phyloP scores from a whole-genome alignment of 176 grass and related monocot species.

The Raddia guianensis region DNA sequence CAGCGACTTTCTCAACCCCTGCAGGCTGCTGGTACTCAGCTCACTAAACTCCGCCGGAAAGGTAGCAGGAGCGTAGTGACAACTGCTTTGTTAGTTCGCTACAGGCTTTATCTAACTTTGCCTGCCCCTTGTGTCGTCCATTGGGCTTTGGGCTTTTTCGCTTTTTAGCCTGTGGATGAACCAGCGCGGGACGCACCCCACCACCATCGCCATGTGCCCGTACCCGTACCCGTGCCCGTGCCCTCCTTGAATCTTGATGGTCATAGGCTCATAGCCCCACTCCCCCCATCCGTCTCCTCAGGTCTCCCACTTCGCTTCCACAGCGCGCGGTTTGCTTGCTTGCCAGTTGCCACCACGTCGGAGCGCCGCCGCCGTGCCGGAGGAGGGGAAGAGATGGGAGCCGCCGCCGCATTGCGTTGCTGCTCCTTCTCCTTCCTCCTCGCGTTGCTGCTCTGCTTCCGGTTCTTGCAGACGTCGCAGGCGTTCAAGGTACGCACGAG shows the following conservation, averaged over 20 bases:
- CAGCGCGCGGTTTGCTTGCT: neutral
- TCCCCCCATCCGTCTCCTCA: too few relatives aligned
- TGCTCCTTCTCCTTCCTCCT: constrained; percentile 1
- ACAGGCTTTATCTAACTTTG: constrained; percentile 31
- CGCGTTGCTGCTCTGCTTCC: constrained; percentile 36
- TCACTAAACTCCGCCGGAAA: neutral
- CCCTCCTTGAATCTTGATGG: constrained; percentile 23
- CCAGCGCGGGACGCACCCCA: neutral
- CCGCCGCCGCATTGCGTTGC: neutral
- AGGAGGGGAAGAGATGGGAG: constrained; percentile 22
- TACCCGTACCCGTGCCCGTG: neutral
- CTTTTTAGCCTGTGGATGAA: neutral
- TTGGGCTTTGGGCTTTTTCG: constrained; percentile 10
- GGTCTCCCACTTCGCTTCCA: neutral
- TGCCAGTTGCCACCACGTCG: neutral
- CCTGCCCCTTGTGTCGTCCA: neutral
- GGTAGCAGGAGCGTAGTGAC: too few relatives aligned
- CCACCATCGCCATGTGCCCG: constrained; percentile 19
- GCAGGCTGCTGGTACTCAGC: too few relatives aligned
- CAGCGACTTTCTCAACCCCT: too few relatives aligned
- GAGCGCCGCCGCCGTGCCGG: neutral
- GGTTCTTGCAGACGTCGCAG: constrained; percentile 29
- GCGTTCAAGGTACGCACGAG: constrained; percentile 51
- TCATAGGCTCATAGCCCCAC: too few relatives aligned
- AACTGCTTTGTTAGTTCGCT: neutral